Base-by-base conservation (phyloP, 2,329 filamentous ascomycete species). In the Ophiostoma fasciatum region DNA sequence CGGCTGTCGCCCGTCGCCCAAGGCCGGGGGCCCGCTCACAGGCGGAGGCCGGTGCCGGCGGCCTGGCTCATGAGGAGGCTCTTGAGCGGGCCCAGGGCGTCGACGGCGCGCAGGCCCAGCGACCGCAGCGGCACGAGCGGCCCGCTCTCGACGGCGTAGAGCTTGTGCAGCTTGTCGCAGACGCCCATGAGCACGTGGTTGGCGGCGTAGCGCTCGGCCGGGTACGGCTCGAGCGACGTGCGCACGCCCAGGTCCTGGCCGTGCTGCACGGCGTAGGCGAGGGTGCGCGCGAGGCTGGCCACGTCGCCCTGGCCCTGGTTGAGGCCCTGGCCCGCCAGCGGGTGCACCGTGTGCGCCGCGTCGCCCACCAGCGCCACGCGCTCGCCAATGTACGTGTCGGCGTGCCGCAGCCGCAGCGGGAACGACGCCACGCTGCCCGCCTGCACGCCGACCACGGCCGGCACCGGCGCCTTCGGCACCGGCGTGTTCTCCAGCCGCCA, bases 281-380 rank as follows among this genome's bases (percentile, higher is more conserved):
- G 80, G 1, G 76, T 76, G 43, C 67, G 68, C 7, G 77, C 74
- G 0, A 98, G 70, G 36, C 80, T 79, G 48, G 83, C 77, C 1
- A 90, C 81, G 52, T 98, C 90, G 14, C 75, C 85, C 44, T 96
- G 78, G 2, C 90, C 90, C 49, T 92, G 81, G 52, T 98, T 98
- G 12, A 98, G 66, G 1, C 90, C 90, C 57, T 96, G 90, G 1
- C 90, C 90, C 2, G 84, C 90, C 4, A 98, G 75, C 0, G 90
- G 90, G 55, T 98, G 90, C 45, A 94, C 77, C 2, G 87, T 93
- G 55, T 98, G 90, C 7, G 90, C 90, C 1, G 90, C 90, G 46
- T 98, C 90, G 42, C 90, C 90, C 25, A 98, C 74, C 1, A 98
- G 71, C 1, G 87, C 90, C 8, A 94, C 66, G n/a, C 90, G 78